Evolutionary conservation across 2,329 filamentous ascomycete genomes (phyloP).

Genomic region (Tolypocladium nubicola): DNA sequence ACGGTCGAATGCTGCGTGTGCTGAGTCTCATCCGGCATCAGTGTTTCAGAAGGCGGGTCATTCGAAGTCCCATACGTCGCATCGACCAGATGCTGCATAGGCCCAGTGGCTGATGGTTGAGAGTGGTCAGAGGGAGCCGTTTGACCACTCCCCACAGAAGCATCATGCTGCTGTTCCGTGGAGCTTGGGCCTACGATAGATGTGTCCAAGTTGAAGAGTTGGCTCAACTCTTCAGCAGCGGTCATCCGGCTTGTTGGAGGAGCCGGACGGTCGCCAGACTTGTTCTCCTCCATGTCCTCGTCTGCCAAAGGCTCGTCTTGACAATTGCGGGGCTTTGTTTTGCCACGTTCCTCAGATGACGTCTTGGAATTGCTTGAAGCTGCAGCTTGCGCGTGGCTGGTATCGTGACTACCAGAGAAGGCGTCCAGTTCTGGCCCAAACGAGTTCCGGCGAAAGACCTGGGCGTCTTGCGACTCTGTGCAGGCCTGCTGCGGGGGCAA

Average conservation of each 20-base stretch:
- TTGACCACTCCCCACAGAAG: background rate
- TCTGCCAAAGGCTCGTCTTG: background rate
- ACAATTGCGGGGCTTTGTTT: background rate
- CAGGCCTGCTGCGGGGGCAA: background rate
- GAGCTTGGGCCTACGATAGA: background rate
- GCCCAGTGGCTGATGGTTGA: constrained; percentile 9
- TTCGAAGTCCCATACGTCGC: constrained; percentile 9
- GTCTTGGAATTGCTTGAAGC: background rate
- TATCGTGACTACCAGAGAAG: constrained; percentile 7
- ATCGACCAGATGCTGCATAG: constrained; percentile 10
- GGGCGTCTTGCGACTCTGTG: constrained; percentile 16
- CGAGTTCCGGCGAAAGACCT: constrained; percentile 7
- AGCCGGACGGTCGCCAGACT: background rate
- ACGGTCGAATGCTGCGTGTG: constrained; percentile 19
- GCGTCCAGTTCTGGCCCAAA: constrained; percentile 7
- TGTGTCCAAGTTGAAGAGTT: constrained; percentile 7
- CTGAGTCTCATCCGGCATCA: constrained; percentile 10
- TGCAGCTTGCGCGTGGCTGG: background rate
- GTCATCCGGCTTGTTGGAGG: background rate
- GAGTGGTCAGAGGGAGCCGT: constrained; percentile 3
- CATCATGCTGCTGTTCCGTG: background rate
- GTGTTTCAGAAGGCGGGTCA: constrained; percentile 7
- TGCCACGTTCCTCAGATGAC: background rate
- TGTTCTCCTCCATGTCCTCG: background rate
- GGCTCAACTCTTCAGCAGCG: constrained; percentile 8